Percentiles rank a stretch among this genome's conserved stretches.
phyloP scores from a whole-genome alignment of 2,329 filamentous ascomycete species.

The Teratosphaeria viscida region DNA sequence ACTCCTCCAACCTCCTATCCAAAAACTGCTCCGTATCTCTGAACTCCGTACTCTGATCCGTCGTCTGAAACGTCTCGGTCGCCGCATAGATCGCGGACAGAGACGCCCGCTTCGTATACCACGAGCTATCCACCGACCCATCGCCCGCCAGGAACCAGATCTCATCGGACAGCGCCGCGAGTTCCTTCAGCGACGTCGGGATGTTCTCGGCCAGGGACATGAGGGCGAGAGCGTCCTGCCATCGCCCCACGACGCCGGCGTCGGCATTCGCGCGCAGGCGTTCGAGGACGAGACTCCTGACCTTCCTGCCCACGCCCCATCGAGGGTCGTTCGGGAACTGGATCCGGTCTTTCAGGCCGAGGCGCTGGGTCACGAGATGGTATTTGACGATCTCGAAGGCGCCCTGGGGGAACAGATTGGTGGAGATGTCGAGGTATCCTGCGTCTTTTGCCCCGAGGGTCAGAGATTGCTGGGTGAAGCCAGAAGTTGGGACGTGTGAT shows the following conservation, averaged over 20 bases:
- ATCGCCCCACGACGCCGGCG: constrained; percentile 53
- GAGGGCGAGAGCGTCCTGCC: constrained; percentile 84
- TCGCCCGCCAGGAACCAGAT: constrained; percentile 85
- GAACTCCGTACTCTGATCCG: constrained; percentile 65
- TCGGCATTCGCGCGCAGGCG: constrained; percentile 63
- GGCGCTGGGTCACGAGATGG: constrained; percentile 59
- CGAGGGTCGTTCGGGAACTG: constrained; percentile 29
- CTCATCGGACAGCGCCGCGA: constrained; percentile 77
- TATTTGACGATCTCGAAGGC: constrained; percentile 73
- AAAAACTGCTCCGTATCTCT: constrained; percentile 71
- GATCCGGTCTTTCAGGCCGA: constrained; percentile 43
- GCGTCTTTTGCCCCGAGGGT: constrained; percentile 70
- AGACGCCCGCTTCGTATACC: constrained; percentile 67
- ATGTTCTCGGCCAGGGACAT: constrained; percentile 81
- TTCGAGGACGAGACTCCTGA: constrained; percentile 64
- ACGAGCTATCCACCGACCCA: constrained; percentile 66
- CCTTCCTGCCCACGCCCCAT: constrained; percentile 47
- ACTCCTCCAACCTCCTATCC: constrained; percentile 61
- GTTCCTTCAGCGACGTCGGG: constrained; percentile 63
- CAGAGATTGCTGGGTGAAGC: constrained; percentile 68
- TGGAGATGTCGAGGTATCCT: constrained; percentile 77
- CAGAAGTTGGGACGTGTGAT: constrained; percentile 64
- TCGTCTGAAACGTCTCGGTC: constrained; percentile 87
- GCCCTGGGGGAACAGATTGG: constrained; percentile 69
- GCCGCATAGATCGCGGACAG: constrained; percentile 58